Base-by-base conservation (phyloP, 2,329 filamentous ascomycete species). In the Thermothelomyces thermophilus region DNA sequence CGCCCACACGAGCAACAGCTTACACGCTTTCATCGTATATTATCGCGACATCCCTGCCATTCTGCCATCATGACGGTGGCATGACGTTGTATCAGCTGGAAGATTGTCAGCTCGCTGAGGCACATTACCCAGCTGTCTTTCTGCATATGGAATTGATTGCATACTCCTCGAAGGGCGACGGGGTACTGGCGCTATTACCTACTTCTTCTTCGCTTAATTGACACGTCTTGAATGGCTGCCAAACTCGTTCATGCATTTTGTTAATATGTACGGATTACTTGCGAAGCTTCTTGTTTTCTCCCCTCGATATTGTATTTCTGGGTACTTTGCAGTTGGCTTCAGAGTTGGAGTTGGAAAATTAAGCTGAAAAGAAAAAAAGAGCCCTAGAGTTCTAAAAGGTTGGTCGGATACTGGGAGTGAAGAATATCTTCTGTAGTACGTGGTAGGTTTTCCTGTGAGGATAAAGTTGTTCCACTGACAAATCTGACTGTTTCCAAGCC, bases 91-190 rank as follows among this genome's bases (percentile, higher is more conserved):
- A 28, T 11, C 43, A 3, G n/a, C n/a, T n/a, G 34, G n/a, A 11
- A 14, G 7, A 14, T 41, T 26, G 20, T 41, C n/a, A 24, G 30
- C 20, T 11, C 4, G 16, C 16, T 42, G 11, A 36, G 10, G n/a
- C 3, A 5, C 19, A 26, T 5, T 28, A 19, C 13, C 19, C 30
- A 5, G 20, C 11, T 19, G 2, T 6, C 34, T 41, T 50, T 35
- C 36, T 50, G 48, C 41, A 50, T 39, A 22, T 39, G 36, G 13
- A 22, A 36, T 46, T 41, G 45, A 20, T 46, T 50, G 48, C 41
- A 50, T 50, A 45, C 16, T 36, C 20, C n/a, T 26, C n/a, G 36
- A 36, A 41, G 35, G 36, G 10, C n/a, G 10, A 34, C 4, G 41
- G 46, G 11, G 34, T 11, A 41, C 30, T 20, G 48, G 48, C 48